These are phyloP conservation scores for Lasiodiplodia citricola DNA, from an alignment of 2,329 filamentous ascomycete species.

Conservation along the genomic window DNA sequence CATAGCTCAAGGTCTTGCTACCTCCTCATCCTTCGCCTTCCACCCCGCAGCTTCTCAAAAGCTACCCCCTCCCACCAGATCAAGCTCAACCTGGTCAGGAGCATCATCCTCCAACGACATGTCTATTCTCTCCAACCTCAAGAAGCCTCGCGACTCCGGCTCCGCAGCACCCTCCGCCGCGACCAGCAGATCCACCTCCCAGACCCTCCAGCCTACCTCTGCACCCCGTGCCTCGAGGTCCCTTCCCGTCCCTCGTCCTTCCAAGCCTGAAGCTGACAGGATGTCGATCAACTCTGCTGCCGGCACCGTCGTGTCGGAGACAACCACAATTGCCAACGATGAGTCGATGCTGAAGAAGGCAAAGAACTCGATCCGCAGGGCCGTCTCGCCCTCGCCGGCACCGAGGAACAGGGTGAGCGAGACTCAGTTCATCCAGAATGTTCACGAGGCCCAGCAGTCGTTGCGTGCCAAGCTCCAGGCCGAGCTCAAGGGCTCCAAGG, in stretches of 20 bases:
- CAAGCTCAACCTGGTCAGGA: slow-evolving; percentile 18
- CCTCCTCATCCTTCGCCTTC: slow-evolving; percentile 20
- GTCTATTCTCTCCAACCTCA: slow-evolving; percentile 25
- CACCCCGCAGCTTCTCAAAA: slow-evolving; percentile 11
- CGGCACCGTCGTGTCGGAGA: slow-evolving; percentile 23
- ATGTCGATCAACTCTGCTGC: slow-evolving; percentile 27
- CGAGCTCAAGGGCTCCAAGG: slow-evolving; percentile 26
- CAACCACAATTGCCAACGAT: slow-evolving; percentile 24
- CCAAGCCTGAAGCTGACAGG: slow-evolving; percentile 24
- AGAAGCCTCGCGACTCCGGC: slow-evolving; percentile 23
- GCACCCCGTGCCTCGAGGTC: slow-evolving; percentile 15
- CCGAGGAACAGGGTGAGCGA: slow-evolving; percentile 10
- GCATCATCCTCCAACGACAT: slow-evolving; percentile 20
- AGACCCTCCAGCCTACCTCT: slow-evolving; percentile 7
- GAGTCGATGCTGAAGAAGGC: slow-evolving; percentile 24
- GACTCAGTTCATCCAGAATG: slow-evolving; percentile 19
- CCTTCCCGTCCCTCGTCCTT: slow-evolving; percentile 15
- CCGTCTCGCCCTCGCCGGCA: slow-evolving; percentile 17
- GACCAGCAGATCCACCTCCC: slow-evolving; percentile 20
- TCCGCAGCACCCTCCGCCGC: slow-evolving; percentile 15
- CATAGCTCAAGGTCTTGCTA: slow-evolving; percentile 1
- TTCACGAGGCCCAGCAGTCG: slow-evolving; percentile 13
- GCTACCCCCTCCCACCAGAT: neutral
- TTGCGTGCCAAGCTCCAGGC: slow-evolving; percentile 15
- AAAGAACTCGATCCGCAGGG: slow-evolving; percentile 19